Evolutionary conservation across 2,329 filamentous ascomycete species (phyloP).

Genomic region (Fusarium nelsonii): DNA sequence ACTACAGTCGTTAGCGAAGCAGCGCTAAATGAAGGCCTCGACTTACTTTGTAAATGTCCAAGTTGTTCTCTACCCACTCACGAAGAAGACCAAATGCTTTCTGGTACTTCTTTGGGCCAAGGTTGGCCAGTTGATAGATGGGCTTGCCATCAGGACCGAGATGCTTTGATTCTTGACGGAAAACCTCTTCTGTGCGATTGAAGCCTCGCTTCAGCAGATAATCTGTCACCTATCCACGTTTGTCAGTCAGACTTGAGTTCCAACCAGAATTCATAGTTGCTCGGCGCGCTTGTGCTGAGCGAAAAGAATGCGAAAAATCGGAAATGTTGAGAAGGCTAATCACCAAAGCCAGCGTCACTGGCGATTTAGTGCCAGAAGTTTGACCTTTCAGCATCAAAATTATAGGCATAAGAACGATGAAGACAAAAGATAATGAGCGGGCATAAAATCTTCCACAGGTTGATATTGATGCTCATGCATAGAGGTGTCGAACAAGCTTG

Average conservation of each 20-base stretch:
- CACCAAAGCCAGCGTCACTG: not conserved
- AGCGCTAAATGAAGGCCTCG: conserved; percentile 3
- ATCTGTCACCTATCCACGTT: conserved; percentile 76
- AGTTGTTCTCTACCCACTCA: conserved; percentile 88
- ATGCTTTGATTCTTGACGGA: conserved; percentile 89
- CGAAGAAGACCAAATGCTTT: conserved; percentile 80
- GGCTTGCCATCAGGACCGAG: conserved; percentile 85
- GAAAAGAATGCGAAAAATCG: not conserved
- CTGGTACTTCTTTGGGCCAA: conserved; percentile 81
- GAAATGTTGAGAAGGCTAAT: not conserved
- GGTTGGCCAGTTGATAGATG: conserved; percentile 75
- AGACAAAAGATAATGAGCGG: not conserved
- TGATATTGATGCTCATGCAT: not conserved
- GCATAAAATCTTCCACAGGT: not conserved
- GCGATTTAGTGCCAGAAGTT: not conserved
- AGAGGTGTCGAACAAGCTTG: not conserved
- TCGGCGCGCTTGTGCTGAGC: not conserved
- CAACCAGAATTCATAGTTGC: not conserved
- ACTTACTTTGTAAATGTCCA: conserved; percentile 91
- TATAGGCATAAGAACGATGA: not conserved
- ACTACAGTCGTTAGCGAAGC: conserved; percentile 61
- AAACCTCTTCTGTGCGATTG: conserved; percentile 89
- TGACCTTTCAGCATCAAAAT: not conserved
- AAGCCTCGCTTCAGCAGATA: conserved; percentile 97
- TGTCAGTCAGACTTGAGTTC: conserved; percentile 22